Conservation (phyloP, 305 asterid genomes). For the Monarda citriodora region DNA sequence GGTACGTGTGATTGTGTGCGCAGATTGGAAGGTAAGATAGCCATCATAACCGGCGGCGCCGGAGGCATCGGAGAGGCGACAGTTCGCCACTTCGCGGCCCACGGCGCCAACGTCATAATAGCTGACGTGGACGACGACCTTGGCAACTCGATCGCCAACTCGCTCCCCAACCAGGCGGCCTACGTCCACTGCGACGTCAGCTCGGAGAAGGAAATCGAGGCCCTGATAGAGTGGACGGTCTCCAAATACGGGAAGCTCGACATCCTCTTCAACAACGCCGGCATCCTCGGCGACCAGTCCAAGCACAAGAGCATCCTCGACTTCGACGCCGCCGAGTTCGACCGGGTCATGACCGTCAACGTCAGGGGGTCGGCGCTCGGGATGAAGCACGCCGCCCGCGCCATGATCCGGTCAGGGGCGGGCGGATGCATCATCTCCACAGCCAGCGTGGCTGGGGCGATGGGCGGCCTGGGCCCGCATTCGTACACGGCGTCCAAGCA, state of each 20-base stretch:
- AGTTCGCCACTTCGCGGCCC: conserved; percentile 62
- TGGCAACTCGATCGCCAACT: conserved; percentile 46
- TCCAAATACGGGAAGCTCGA: conserved; percentile 54
- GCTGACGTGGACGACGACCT: conserved; percentile 65
- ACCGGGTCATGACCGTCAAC: conserved; percentile 62
- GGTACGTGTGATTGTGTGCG: too few species aligned
- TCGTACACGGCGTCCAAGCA: conserved; percentile 87
- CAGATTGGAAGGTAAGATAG: conserved; percentile 81
- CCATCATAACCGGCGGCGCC: conserved; percentile 84
- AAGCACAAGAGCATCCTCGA: conserved; percentile 67
- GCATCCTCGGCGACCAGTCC: conserved; percentile 71
- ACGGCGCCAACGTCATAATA: conserved; percentile 75
- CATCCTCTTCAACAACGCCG: conserved; percentile 83
- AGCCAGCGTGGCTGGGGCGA: conserved; percentile 76
- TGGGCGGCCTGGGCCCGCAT: conserved; percentile 86
- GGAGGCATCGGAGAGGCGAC: conserved; percentile 92
- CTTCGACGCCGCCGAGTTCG: conserved; percentile 69
- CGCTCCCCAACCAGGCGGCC: conserved; percentile 37
- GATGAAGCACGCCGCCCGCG: conserved; percentile 89
- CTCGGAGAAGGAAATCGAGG: conserved; percentile 55
- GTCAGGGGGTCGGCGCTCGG: conserved; percentile 73
- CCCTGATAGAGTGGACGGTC: conserved; percentile 44
- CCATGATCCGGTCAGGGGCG: conserved; percentile 48
- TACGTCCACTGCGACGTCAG: conserved; percentile 69
- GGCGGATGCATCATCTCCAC: conserved; percentile 75